These are phyloP conservation scores for Vanilla planifolia DNA, from an alignment of 106 monocot species.

Conservation along the genomic window DNA sequence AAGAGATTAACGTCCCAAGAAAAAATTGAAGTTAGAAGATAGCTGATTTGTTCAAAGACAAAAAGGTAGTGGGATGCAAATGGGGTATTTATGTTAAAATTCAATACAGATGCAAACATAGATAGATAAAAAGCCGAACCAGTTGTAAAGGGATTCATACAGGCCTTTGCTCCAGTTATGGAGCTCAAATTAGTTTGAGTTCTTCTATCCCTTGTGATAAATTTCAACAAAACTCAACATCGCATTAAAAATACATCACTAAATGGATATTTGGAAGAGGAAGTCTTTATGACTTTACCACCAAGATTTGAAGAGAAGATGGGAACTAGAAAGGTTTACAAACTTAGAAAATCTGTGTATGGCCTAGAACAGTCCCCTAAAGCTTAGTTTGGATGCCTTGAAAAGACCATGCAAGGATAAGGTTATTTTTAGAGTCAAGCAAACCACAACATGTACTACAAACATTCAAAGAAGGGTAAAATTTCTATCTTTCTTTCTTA, in stretches of 20 bases:
- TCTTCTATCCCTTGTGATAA: too few relatives aligned
- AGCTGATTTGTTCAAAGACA: background rate
- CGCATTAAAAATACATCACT: background rate
- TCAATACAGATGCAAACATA: background rate
- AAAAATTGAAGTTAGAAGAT: background rate
- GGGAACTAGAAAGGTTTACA: background rate
- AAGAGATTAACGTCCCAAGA: background rate
- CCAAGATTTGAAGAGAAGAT: background rate
- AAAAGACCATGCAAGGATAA: background rate
- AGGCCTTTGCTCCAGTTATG: slow-evolving; percentile 1
- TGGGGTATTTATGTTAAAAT: slow-evolving; percentile 10
- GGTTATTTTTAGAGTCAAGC: background rate
- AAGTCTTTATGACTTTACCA: slow-evolving; percentile 2
- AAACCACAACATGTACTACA: too few relatives aligned
- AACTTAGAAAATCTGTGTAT: slow-evolving; percentile 2
- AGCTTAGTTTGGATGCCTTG: background rate
- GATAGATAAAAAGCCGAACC: too few relatives aligned
- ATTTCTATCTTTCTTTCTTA: too few relatives aligned
- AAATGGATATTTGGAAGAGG: background rate
- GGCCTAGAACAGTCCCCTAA: too few relatives aligned
- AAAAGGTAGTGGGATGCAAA: background rate
- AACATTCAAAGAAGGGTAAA: too few relatives aligned
- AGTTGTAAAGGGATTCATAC: slow-evolving; percentile 7
- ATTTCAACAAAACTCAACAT: too few relatives aligned
- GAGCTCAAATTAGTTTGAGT: too few relatives aligned